Evolutionary conservation across 805 yeast genomes (phyloP).

Genomic region (Metschnikowia proteae): DNA sequence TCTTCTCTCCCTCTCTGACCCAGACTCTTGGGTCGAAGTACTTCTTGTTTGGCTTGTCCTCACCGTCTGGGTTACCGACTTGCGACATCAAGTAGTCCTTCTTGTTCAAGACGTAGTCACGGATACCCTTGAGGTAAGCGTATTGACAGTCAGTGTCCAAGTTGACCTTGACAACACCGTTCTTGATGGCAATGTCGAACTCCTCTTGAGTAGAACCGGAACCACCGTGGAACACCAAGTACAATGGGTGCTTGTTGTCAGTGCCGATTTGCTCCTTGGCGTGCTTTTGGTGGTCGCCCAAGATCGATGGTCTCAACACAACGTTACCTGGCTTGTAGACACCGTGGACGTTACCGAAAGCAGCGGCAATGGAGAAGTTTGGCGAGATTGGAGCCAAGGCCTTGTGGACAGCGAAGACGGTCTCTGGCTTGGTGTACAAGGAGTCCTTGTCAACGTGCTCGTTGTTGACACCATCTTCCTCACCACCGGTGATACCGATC

Average conservation of each 20-base stretch:
- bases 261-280: slow-evolving; percentile 66
- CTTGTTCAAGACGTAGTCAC: slow-evolving; percentile 94
- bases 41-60: slow-evolving; percentile 99
- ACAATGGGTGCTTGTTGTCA: slow-evolving; percentile 65
- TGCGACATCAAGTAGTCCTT: slow-evolving; percentile 85
- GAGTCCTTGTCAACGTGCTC: slow-evolving; percentile 83
- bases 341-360: slow-evolving; percentile 99
- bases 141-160: slow-evolving; percentile 98
- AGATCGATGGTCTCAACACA: slow-evolving; percentile 83
- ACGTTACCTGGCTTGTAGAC: slow-evolving; percentile 99
- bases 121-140: slow-evolving; percentile 95
- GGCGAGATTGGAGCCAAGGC: slow-evolving; percentile 90
- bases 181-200: slow-evolving; percentile 83
- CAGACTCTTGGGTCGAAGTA: slow-evolving; percentile 99
- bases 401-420: slow-evolving; percentile 86
- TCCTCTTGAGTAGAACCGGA: slow-evolving; percentile 94
- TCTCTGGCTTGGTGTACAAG: slow-evolving; percentile 92
- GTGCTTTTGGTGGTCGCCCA: slow-evolving; percentile 93
- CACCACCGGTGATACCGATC: slow-evolving; percentile 99
- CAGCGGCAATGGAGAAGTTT: slow-evolving; percentile 99
- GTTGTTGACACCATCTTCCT: slow-evolving; percentile 99
- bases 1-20: slow-evolving; percentile 99
- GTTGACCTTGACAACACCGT: slow-evolving; percentile 98
- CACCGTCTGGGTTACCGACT: slow-evolving; percentile 99
- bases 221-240: slow-evolving; percentile 99